Base-by-base conservation (phyloP, 148 eudicot species). In the Chenopodium album region DNA sequence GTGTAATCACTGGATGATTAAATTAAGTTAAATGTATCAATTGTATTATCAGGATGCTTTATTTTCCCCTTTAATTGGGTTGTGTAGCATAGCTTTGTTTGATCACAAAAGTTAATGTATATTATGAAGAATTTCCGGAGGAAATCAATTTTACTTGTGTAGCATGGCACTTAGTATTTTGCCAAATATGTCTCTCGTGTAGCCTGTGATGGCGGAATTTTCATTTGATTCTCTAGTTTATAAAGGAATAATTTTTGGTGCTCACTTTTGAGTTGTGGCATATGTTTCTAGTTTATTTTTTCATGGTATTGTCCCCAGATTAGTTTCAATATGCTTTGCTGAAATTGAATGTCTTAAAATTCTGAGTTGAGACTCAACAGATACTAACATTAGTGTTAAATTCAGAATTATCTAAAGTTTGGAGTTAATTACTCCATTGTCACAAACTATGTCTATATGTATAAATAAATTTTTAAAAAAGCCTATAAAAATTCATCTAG, bases 1-100 rank as follows among this genome's bases (percentile, higher is more conserved):
- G 94, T 46, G 91, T 94, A 65, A 88, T 95, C 82, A 88, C 89
- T 66, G 91, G 87, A 76, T 95, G 86, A 87, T 72, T 71, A 79
- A 52, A 19, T 59, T 60, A 2, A 65, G 47, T 79, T n/a, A 41
- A 65, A 78, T 75, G 62, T 80, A n/a, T 75, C 28, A 37, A 76
- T 81, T 75, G 71, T 37, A 65, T 56, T 75, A 72, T 69, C 69
- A 54, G 63, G 68, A 44, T 71, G 34, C 79, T 46, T 74, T 75
- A 32, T 77, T 81, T 74, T 28, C 79, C 82, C 71, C 76, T 67
- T 66, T 29, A 46, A 52, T 73, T 73, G 78, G 78, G 79, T 62
- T 77, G 77, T 48, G 71, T 67, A 71, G 82, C 60, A 44, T 83
- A 72, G 62, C 14, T 52, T 32, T 52, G 62, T 81, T 77, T 65